phyloP scores from a whole-genome alignment of 768 basidiomycete genomes.

The Tubosaeta sp. region DNA sequence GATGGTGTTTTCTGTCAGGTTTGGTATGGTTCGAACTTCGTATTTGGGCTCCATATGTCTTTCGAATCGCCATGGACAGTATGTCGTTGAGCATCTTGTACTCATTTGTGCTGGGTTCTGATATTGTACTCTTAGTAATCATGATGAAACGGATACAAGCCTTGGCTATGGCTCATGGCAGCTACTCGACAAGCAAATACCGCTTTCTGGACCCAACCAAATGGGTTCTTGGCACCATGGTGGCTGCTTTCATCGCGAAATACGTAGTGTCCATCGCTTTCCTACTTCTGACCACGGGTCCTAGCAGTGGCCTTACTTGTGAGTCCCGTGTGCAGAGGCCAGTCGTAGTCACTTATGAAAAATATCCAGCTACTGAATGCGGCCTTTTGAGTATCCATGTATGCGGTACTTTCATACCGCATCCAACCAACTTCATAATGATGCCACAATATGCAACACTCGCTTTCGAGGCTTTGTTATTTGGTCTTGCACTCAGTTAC shows the following conservation, averaged over 20 bases:
- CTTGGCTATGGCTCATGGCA: conserved; percentile 1
- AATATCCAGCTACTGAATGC: not conserved
- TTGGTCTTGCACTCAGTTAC: conserved; percentile 14
- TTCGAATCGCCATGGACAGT: conserved; percentile 19
- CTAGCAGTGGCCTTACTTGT: conserved; percentile 4
- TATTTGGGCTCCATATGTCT: conserved; percentile 13
- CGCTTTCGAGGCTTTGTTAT: conserved; percentile 14
- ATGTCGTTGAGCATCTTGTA: not conserved
- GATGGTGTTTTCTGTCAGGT: conserved; percentile 8
- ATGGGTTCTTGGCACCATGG: conserved; percentile 7
- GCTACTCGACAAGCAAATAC: not conserved
- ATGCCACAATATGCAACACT: conserved; percentile 6
- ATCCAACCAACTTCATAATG: not conserved
- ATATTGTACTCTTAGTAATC: conserved; percentile 8
- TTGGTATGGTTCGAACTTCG: conserved; percentile 13
- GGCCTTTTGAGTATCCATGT: not conserved
- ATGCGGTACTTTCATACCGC: not conserved
- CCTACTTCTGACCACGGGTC: conserved; percentile 10
- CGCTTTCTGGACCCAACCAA: conserved; percentile 4
- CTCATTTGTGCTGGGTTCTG: not conserved
- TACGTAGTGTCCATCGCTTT: conserved; percentile 1
- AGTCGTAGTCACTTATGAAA: not conserved
- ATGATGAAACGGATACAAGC: conserved; percentile 19
- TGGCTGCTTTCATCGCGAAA: conserved; percentile 5
- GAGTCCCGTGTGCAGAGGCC: not conserved